phyloP scores from a whole-genome alignment of 2,329 filamentous ascomycete species.

The Cyanodermella asteris region DNA sequence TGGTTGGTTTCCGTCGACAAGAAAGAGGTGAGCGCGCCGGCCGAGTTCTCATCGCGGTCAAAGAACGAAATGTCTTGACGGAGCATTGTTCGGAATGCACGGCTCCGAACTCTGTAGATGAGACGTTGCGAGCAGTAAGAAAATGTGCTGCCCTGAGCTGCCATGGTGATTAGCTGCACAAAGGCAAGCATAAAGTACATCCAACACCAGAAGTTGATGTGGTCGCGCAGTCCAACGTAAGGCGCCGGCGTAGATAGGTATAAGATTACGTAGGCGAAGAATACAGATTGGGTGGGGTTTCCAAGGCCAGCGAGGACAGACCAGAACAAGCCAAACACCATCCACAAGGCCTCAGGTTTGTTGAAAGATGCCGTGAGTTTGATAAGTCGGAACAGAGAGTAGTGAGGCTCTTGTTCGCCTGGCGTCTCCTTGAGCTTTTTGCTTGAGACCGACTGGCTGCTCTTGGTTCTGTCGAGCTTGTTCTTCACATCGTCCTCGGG shows the following conservation, averaged over 20 bases:
- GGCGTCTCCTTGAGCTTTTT: slow-evolving; percentile 37
- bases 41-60: slow-evolving; percentile 70
- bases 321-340: slow-evolving; percentile 52
- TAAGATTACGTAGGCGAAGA: slow-evolving; percentile 76
- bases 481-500: slow-evolving; percentile 13
- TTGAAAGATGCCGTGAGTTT: slow-evolving; percentile 69
- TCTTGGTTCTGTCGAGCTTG: slow-evolving; percentile 21
- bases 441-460: slow-evolving; percentile 41
- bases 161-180: slow-evolving; percentile 47
- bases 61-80: slow-evolving; percentile 88
- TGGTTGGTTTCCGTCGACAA: slow-evolving; percentile 78
- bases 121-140: slow-evolving; percentile 73
- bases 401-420: slow-evolving; percentile 31
- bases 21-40: slow-evolving; percentile 73
- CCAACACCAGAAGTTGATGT: slow-evolving; percentile 66
- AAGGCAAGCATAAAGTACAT: slow-evolving; percentile 78
- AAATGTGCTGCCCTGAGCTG: slow-evolving; percentile 49
- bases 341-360: slow-evolving; percentile 43
- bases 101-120: slow-evolving; percentile 60
- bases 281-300: slow-evolving; percentile 54
- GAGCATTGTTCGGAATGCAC: slow-evolving; percentile 67
- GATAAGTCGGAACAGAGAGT: slow-evolving; percentile 54
- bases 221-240: slow-evolving; percentile 36
- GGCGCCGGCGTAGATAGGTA: slow-evolving; percentile 36
- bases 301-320: slow-evolving; percentile 59